phyloP scores from a whole-genome alignment of 1,284 basidiomycete genomes.

The Violaceomyces palustris region DNA sequence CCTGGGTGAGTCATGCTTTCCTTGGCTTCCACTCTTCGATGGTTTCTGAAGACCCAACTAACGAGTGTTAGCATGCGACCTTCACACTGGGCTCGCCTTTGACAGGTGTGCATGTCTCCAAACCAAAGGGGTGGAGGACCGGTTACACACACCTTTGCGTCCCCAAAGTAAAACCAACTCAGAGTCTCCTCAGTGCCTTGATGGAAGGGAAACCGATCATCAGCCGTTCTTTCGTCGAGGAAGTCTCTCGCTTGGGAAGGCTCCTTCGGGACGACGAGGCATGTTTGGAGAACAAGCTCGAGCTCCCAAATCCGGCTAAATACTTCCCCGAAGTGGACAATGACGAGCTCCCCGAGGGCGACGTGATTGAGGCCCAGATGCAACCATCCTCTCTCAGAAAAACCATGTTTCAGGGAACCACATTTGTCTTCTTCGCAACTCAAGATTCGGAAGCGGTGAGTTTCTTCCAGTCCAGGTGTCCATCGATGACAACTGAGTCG shows the following conservation, averaged over 20 bases:
- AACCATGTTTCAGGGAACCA: conserved; percentile 32
- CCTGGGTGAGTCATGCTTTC: too few species aligned
- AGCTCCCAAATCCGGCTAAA: conserved; percentile 9
- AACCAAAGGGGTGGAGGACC: conserved; percentile 13
- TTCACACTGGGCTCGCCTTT: too few species aligned
- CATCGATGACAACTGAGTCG: conserved; percentile 15
- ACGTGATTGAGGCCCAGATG: conserved; percentile 8
- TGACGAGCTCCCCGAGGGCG: conserved; percentile 15
- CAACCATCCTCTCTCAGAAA: conserved; percentile 12
- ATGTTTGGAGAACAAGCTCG: conserved; percentile 22
- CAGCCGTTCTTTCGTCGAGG: conserved; percentile 17
- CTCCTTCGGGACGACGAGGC: conserved; percentile 15
- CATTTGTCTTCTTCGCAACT: conserved; percentile 23
- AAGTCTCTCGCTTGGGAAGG: conserved; percentile 21
- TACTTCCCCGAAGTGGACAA: conserved; percentile 17
- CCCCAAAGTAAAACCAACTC: conserved; percentile 21
- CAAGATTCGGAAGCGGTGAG: too few species aligned
- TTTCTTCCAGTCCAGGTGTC: too few species aligned
- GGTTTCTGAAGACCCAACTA: too few species aligned
- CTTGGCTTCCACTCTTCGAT: too few species aligned
- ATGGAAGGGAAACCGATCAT: conserved; percentile 20
- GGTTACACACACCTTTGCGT: conserved; percentile 33
- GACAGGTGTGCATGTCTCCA: too few species aligned
- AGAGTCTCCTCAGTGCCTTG: conserved; percentile 19
- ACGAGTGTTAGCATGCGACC: too few species aligned